These are phyloP conservation scores for Glycine soja DNA, from an alignment of 306 rosid genomes.

Conservation along the genomic window DNA sequence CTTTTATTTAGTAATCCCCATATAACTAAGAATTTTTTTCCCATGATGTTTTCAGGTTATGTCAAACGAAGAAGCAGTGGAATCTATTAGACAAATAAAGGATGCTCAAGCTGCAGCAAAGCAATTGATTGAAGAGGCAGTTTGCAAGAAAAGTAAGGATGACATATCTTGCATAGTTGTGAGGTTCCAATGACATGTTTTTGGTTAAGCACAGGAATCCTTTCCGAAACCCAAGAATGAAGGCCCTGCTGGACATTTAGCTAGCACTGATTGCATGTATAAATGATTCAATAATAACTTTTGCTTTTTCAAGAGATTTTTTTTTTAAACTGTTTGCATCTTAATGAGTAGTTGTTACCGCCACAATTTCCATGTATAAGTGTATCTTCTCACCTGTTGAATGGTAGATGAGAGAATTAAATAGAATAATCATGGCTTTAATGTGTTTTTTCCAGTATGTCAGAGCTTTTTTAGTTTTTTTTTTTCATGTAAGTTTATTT, in stretches of 20 bases:
- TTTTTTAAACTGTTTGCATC: no score
- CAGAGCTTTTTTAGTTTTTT: no score
- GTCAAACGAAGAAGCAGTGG: slow-evolving; percentile 66
- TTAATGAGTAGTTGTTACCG: no score
- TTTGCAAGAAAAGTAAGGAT: slow-evolving; percentile 64
- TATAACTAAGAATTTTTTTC: neutral
- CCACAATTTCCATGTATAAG: no score
- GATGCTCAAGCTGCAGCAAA: slow-evolving; percentile 62
- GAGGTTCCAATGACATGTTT: slow-evolving; percentile 45
- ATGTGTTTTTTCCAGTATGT: no score
- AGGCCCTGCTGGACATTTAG: neutral
- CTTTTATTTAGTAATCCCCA: neutral
- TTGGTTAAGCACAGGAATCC: neutral
- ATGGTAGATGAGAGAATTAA: no score
- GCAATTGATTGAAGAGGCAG: slow-evolving; percentile 58
- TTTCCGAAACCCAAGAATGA: neutral
- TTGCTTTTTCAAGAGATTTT: no score
- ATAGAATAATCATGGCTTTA: no score
- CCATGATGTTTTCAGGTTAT: slow-evolving; percentile 51
- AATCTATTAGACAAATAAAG: slow-evolving; percentile 51
- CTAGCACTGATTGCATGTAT: no score
- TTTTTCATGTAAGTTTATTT: no score
- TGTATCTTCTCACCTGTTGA: no score
- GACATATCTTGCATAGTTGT: slow-evolving; percentile 70
- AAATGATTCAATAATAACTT: no score